phyloP scores from a whole-genome alignment of 2,329 filamentous ascomycete genomes.

The Aspergillus felis region DNA sequence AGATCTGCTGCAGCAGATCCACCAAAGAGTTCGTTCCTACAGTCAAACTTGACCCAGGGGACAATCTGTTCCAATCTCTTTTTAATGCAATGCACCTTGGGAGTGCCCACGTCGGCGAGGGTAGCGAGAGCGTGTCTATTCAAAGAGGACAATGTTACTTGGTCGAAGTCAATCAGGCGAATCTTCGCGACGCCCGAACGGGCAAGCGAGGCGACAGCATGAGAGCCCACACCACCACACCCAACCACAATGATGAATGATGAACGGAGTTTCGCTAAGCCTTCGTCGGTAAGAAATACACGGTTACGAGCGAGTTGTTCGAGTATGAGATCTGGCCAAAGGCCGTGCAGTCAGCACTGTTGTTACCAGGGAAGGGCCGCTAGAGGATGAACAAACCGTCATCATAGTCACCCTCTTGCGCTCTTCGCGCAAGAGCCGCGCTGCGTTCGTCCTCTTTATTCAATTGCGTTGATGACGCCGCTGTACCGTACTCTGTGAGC shows the following conservation, averaged over 20 bases:
- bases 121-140: conserved; percentile 97
- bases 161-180: conserved; percentile 92
- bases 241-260: conserved; percentile 88
- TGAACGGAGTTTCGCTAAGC: conserved; percentile 71
- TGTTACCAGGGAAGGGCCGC: neutral
- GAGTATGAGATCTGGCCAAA: conserved; percentile 69
- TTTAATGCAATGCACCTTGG: conserved; percentile 83
- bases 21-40: conserved; percentile 78
- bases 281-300: conserved; percentile 81
- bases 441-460: conserved; percentile 56
- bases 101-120: conserved; percentile 84
- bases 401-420: conserved; percentile 61
- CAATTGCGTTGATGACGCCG: conserved; percentile 26
- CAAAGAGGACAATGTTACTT: conserved; percentile 89
- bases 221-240: conserved; percentile 90
- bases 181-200: conserved; percentile 86
- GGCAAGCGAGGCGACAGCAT: conserved; percentile 79
- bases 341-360: conserved; percentile 1
- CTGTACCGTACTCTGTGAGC: conserved; percentile 49
- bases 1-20: conserved; percentile 62
- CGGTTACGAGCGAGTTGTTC: conserved; percentile 92
- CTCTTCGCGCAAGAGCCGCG: conserved; percentile 56
- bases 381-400: conserved; percentile 44
- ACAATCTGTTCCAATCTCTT: conserved; percentile 78
- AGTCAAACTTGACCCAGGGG: conserved; percentile 89